Evolutionary conservation across 2,329 filamentous ascomycete genomes (phyloP), one percentile per base, ranked within the genome.

Genomic region (Diatrype stigma): DNA sequence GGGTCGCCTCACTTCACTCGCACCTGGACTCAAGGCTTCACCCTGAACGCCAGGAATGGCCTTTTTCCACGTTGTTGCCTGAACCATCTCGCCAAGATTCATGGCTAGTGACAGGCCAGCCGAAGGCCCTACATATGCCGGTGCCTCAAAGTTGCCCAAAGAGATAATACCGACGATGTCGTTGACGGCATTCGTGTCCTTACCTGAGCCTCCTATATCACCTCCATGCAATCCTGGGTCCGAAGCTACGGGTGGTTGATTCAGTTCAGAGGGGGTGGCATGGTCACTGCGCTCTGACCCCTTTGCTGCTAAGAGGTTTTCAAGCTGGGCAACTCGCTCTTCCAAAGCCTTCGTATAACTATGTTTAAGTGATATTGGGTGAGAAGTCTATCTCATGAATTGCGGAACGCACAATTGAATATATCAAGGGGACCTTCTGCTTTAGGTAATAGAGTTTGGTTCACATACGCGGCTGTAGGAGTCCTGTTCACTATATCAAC

Each of bases 21-120:
- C 26, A 6, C 6, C 6, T 30, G 26, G 10, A 10, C 26, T 30
- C 6, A 10, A 30, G 38, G 35, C 48, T 14, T 52, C 49, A 19
- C 45, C 44, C 4, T 49, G 45, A 38, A 48, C 3, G 7, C 42
- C 53, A 22, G 60, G 63, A n/a, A 78, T 62, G 2, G 75, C 72
- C 54, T 79, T 78, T 46, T 77, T 77, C 76, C 76, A 79, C 1
- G 78, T 75, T 17, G 75, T 78, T 0, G 75, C 73, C 56, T 79
- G 76, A 8, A 79, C 75, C 73, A 80, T 79, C 47, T 77, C 74
- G 21, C 76, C 74, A 7, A 80, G 64, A 54, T 78, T 75, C 8
- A 73, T 67, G 5, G 76, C 76, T 42, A 79, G 58, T 14, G 74
- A 72, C 30, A 78, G 67, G 8, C 76, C 76, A 11, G 74, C 77